Percentiles rank a stretch among this genome's conserved stretches.
These are phyloP conservation scores for Penicillium sclerotigenum DNA, from an alignment of 2,329 filamentous ascomycete genomes.

Conservation along the genomic window DNA sequence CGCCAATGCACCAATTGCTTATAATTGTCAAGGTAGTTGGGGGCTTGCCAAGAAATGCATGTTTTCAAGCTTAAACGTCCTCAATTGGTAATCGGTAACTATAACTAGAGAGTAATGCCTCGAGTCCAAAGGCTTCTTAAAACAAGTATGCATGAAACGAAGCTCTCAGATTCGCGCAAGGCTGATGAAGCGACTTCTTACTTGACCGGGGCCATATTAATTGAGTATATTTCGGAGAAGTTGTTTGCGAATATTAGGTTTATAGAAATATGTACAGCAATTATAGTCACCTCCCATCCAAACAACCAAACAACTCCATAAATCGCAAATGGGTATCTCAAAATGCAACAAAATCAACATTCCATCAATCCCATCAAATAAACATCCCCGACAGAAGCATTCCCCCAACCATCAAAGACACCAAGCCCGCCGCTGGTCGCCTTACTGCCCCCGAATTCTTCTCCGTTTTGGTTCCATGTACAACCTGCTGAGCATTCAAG, in stretches of 20 bases:
- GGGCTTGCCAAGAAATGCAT: background rate
- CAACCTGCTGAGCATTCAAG: conserved; percentile 12
- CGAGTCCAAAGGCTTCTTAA: background rate
- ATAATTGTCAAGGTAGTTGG: background rate
- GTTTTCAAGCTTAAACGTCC: background rate
- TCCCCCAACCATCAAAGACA: conserved; percentile 1
- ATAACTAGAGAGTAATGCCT: background rate
- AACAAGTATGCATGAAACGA: background rate
- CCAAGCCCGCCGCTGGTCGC: background rate
- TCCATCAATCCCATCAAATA: background rate
- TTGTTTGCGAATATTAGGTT: background rate
- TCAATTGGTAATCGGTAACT: background rate
- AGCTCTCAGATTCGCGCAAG: background rate
- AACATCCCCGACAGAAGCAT: conserved; percentile 2
- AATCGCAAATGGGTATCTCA: conserved; percentile 11
- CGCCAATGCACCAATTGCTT: background rate
- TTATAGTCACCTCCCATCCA: background rate
- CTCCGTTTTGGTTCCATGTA: conserved; percentile 10
- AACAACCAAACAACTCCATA: background rate
- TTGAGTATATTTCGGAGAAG: background rate
- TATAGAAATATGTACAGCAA: background rate
- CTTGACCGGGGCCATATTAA: background rate
- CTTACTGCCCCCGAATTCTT: background rate
- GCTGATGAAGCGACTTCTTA: background rate
- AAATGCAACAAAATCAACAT: background rate